A percentile compares a stretch with the other conserved stretches of the same genome.
phyloP scores from a whole-genome alignment of 805 yeast genomes.

The Pichia deserticola region DNA sequence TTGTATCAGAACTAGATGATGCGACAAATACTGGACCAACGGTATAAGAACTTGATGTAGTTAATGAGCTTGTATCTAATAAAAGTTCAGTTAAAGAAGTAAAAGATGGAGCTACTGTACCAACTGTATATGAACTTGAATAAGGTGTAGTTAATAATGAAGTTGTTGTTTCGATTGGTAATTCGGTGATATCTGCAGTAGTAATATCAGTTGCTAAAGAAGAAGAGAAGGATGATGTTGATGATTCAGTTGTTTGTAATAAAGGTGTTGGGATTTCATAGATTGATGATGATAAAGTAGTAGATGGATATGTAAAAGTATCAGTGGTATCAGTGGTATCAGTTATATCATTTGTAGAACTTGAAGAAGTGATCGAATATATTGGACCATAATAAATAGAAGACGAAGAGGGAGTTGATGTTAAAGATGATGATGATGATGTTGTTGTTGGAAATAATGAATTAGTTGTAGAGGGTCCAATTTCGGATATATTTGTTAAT shows the following conservation, averaged over 20 bases:
- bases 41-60: background rate
- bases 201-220: too few species aligned
- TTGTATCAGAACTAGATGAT: too few species aligned
- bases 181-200: too few species aligned
- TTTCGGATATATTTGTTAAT: too few species aligned
- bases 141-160: background rate
- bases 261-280: too few species aligned
- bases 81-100: background rate
- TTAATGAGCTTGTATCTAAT: background rate
- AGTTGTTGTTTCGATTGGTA: background rate
- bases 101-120: background rate
- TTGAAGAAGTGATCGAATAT: background rate
- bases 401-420: background rate
- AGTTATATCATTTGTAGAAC: background rate
- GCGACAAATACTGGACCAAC: too few species aligned
- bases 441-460: background rate
- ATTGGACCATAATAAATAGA: background rate
- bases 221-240: too few species aligned
- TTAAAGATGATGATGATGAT: background rate
- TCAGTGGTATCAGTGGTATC: background rate
- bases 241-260: too few species aligned
- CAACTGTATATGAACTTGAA: background rate
- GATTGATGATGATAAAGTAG: background rate
- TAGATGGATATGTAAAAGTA: too few species aligned
- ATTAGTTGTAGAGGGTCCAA: background rate